Base-by-base conservation (phyloP, 2,329 filamentous ascomycete species). In the Xenosphaeropsis pyriputrescens region DNA sequence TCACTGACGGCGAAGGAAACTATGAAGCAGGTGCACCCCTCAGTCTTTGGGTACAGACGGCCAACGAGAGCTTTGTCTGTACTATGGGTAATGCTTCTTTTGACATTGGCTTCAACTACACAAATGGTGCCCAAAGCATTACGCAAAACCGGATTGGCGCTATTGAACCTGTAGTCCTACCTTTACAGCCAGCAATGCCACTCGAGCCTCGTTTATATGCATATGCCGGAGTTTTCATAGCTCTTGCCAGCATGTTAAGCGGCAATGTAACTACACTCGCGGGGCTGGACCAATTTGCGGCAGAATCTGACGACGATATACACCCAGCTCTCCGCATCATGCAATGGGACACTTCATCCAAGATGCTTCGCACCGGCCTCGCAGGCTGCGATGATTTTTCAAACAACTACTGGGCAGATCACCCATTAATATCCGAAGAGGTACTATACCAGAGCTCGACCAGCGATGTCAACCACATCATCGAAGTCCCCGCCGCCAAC, bases 1-100 rank as follows among this genome's bases (percentile, higher is more conserved):
- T 26, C 12, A 11, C 8, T 18, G 2, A 18, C 2, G 12, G 5
- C 14, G 32, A 34, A 12, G 16, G 16, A 6, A 18, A 5, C 4
- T 34, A 18, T 16, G 14, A 16, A 6, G 32, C 18, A 5, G 14
- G 14, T 15, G 32, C 16, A 34, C 13, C 14, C 12, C 32, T 34
- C 14, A 11, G 18, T 17, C 14, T 47, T 6, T 43, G 37, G 38
- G 18, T 47, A 4, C 40, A 44, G 22, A 46, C 44, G 9, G 33
- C 44, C 12, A 37, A 36, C 4, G 19, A 32, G 4, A 31, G 14
- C 18, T 16, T 45, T 3, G 32, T 45, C 5, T 47, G 45, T 29
- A 35, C 32, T 16, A 16, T 40, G 18, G 38, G 35, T 5, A 47
- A 47, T 11, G 36, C 44, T 9, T 40, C 44, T 6, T 47, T 41